These are phyloP conservation scores for Solanum paucissectum DNA, from an alignment of 257 asterid genomes.

Conservation along the genomic window DNA sequence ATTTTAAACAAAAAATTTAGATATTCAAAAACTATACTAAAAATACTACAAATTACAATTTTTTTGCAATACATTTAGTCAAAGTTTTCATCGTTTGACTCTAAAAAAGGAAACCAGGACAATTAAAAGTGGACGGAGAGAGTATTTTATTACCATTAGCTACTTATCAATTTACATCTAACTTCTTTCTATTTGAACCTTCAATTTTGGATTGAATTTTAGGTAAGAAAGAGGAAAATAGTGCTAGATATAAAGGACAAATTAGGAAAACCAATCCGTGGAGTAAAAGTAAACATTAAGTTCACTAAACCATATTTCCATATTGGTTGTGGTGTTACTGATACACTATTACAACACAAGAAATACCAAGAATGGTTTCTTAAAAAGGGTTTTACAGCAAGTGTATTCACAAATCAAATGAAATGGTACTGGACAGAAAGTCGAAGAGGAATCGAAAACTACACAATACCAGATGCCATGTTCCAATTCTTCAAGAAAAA, in stretches of 20 bases:
- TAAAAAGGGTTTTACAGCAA: neutral
- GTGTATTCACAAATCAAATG: neutral
- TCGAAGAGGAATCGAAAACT: neutral
- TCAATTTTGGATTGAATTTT: neutral
- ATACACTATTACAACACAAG: neutral
- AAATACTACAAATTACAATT: too few species aligned
- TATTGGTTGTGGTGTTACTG: neutral
- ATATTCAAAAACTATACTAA: too few species aligned
- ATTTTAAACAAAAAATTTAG: too few species aligned
- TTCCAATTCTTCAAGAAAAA: neutral
- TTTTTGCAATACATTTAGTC: too few species aligned
- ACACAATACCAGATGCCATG: neutral
- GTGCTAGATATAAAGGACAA: neutral
- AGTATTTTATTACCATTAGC: neutral
- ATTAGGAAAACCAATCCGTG: neutral
- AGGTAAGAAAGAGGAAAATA: neutral
- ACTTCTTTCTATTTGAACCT: neutral
- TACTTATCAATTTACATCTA: neutral
- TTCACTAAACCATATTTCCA: neutral
- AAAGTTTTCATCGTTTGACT: too few species aligned
- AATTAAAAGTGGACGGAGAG: too few species aligned
- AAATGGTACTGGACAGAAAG: constrained; percentile 3
- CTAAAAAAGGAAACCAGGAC: too few species aligned
- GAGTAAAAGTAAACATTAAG: neutral
- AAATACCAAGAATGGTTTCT: neutral